phyloP scores from a whole-genome alignment of 306 rosid genomes.

The Malus asiatica region DNA sequence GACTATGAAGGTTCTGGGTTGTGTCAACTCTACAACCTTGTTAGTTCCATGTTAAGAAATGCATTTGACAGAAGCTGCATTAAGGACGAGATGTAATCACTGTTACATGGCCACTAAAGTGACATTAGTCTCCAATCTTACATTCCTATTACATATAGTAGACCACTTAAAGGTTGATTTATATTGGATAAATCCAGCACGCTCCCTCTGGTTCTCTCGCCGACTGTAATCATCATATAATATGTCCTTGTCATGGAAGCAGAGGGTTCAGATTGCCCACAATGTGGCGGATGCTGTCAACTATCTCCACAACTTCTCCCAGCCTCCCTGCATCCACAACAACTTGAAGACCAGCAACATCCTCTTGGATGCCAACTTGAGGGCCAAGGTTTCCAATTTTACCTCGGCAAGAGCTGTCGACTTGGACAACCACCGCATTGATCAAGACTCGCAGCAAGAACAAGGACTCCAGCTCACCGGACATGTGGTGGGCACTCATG shows the following conservation, averaged over 20 bases:
- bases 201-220: conserved; percentile 41
- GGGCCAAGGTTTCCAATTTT: conserved; percentile 59
- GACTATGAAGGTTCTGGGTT: too few relatives aligned
- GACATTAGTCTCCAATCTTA: too few relatives aligned
- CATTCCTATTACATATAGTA: too few relatives aligned
- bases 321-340: conserved; percentile 59
- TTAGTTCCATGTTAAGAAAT: too few relatives aligned
- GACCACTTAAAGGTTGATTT: too few relatives aligned
- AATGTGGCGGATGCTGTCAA: conserved; percentile 62
- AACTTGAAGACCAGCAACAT: conserved; percentile 56
- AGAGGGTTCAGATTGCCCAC: conserved; percentile 65
- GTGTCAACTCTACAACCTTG: too few relatives aligned
- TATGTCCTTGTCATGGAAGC: conserved; percentile 43
- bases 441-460: not conserved
- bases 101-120: too few relatives aligned
- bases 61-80: too few relatives aligned
- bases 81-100: too few relatives aligned
- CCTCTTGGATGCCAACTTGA: conserved; percentile 45
- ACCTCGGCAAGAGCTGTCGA: conserved; percentile 46
- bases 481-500: conserved; percentile 75
- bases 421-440: not conserved
- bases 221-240: conserved; percentile 36
- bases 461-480: conserved; percentile 50
- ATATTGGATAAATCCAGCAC: too few relatives aligned
- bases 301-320: conserved; percentile 58